phyloP scores from a whole-genome alignment of 2,329 filamentous ascomycete genomes.

The Ophiostoma australiae region DNA sequence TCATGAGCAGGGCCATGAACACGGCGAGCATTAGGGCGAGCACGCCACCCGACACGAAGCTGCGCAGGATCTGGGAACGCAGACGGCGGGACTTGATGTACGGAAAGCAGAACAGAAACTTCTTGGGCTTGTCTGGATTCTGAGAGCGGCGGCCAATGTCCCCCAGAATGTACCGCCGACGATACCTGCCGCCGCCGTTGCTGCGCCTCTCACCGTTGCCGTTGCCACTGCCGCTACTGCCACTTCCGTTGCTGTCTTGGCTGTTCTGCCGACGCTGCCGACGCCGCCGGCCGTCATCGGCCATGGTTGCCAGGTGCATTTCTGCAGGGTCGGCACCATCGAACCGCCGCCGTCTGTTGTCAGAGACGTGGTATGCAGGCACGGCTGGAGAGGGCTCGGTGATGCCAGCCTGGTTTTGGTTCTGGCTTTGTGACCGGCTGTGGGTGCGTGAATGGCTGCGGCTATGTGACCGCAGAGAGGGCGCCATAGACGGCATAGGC shows the following conservation, averaged over 20 bases:
- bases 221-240: slow-evolving; percentile 5
- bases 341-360: slow-evolving; percentile 31
- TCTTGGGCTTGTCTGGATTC: slow-evolving; percentile 31
- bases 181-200: slow-evolving; percentile 19
- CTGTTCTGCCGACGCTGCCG: slow-evolving; percentile 22
- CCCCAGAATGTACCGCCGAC: slow-evolving; percentile 20
- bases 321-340: slow-evolving; percentile 46
- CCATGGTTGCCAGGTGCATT: slow-evolving; percentile 43
- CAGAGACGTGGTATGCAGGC: slow-evolving; percentile 24
- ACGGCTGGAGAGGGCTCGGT: slow-evolving; percentile 12
- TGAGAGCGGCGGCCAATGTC: slow-evolving; percentile 14
- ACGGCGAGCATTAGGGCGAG: slow-evolving; percentile 55
- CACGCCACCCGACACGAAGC: slow-evolving; percentile 61
- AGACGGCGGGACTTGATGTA: slow-evolving; percentile 51
- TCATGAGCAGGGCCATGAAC: slow-evolving; percentile 68
- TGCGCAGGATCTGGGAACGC: slow-evolving; percentile 53
- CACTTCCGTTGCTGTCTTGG: not conserved
- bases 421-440: not conserved
- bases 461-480: not conserved
- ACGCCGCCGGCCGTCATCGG: slow-evolving; percentile 39
- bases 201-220: not conserved
- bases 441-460: slow-evolving; percentile 25
- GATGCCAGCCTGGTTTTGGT: slow-evolving; percentile 27
- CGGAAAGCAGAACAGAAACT: slow-evolving; percentile 52
- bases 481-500: slow-evolving; percentile 34